A percentile compares a stretch with the other conserved stretches of the same genome.
phyloP scores from a whole-genome alignment of 805 yeast species.

The Kazachstania africana region DNA sequence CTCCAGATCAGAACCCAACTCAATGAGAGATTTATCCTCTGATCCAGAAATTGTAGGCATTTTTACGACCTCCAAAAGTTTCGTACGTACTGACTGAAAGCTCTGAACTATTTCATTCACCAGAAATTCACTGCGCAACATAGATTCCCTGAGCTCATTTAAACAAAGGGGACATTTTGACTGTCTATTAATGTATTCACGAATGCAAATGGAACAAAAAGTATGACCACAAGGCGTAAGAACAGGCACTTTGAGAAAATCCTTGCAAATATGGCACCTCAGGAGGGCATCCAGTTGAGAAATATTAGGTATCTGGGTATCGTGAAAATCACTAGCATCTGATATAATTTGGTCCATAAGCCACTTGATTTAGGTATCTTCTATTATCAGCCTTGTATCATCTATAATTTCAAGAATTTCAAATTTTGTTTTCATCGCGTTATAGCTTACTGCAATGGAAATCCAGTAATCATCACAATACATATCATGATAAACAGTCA shows the following conservation, averaged over 20 bases:
- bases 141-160: conserved; percentile 56
- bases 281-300: conserved; percentile 55
- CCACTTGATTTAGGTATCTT: background rate
- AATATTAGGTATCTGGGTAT: conserved; percentile 43
- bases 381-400: too few relatives aligned
- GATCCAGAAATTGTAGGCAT: too few relatives aligned
- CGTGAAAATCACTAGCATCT: conserved; percentile 65
- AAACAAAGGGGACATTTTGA: conserved; percentile 72
- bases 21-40: conserved; percentile 15
- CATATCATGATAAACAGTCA: too few relatives aligned
- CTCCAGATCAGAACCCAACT: conserved; percentile 22
- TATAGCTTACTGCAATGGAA: too few relatives aligned
- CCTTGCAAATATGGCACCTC: conserved; percentile 84
- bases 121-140: conserved; percentile 50
- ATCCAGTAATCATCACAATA: too few relatives aligned
- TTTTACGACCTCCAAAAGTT: too few relatives aligned
- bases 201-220: conserved; percentile 78
- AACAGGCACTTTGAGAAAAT: conserved; percentile 67
- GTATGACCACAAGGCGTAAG: conserved; percentile 79
- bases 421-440: too few relatives aligned
- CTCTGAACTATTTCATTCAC: conserved; percentile 61
- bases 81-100: conserved; percentile 32
- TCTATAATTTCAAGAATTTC: too few relatives aligned
- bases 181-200: conserved; percentile 51
- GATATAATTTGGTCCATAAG: conserved; percentile 20